Evolutionary conservation across 257 asterid species (phyloP), one percentile per base, ranked within the genome.

Genomic region (Nicotiana paniculata): DNA sequence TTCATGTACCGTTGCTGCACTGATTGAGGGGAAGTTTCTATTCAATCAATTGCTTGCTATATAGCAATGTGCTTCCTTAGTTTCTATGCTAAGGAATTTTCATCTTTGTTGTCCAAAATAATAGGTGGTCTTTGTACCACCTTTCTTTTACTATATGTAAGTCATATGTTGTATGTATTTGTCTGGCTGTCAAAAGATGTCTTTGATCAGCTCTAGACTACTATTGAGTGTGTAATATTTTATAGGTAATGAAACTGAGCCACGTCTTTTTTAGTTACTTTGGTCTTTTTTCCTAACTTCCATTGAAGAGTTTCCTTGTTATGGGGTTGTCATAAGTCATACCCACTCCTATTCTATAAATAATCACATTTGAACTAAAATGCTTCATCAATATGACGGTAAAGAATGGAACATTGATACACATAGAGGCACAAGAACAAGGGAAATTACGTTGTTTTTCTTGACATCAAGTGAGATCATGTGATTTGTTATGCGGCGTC

Each of bases 1-100:
- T 87, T 84, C 76, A 91, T 92, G 98, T 95, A 88, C 68, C 95
- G 97, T 32, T 93, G 98, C 81, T 95, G 98, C 90, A 74, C 26
- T 8, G 97, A 95, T 39, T 95, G 89, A 95, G 9, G 13, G 33
- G 24, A 3, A 13, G 16, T 72, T 39, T 30, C 21, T 32, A 18
- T 6, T 21, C 51, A 33, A 67, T 67, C 15, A 26, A 51, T 74
- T 48, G 43, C 62, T 53, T 53, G 57, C 13, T 13, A 46, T 12
- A 17, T 66, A 33, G 48, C 33, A 30, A 6, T 32, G 8, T 33
- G 16, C 51, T 66, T 66, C 9, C 15, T 33, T 16, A 11, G 15
- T 7, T 24, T 26, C 24, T 48, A 74, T 74, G 62, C 51, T 53
- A 53, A 53, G 17, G 57, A 12, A 12, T 53, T 53, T 53, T 53